Conservation (phyloP, 345 rosid species). For the Citrus sp. region DNA sequence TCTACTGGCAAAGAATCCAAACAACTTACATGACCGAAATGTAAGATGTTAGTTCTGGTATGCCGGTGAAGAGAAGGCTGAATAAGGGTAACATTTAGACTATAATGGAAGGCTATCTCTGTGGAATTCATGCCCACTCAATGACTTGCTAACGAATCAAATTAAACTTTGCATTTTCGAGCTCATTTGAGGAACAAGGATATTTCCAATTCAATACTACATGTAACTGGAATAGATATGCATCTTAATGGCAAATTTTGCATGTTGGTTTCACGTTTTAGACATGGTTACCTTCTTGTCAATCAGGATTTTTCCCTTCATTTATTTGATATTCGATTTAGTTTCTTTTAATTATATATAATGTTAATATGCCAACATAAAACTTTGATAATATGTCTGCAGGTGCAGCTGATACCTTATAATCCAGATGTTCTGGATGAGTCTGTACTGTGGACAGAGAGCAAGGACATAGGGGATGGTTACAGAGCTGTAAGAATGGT, state of each 20-base stretch:
- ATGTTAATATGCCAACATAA: background rate
- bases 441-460: conserved; percentile 67
- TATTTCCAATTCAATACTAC: background rate
- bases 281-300: background rate
- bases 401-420: conserved; percentile 66
- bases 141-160: background rate
- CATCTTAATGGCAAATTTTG: background rate
- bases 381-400: conserved; percentile 15
- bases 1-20: background rate
- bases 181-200: background rate
- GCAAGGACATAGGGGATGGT: conserved; percentile 52
- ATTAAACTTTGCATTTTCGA: background rate
- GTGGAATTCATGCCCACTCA: background rate
- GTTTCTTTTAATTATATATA: background rate
- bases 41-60: background rate
- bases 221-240: background rate
- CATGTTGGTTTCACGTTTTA: background rate
- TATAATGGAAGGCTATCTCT: background rate
- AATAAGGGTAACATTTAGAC: background rate
- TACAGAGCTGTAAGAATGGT: conserved; percentile 67
- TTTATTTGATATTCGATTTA: background rate
- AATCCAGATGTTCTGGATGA: conserved; percentile 57
- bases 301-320: background rate
- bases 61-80: background rate
- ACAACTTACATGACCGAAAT: background rate